Evolutionary conservation across 2,329 filamentous ascomycete species (phyloP), one percentile per base, ranked within the genome.

Genomic region (Raffaelea ambrosiae): DNA sequence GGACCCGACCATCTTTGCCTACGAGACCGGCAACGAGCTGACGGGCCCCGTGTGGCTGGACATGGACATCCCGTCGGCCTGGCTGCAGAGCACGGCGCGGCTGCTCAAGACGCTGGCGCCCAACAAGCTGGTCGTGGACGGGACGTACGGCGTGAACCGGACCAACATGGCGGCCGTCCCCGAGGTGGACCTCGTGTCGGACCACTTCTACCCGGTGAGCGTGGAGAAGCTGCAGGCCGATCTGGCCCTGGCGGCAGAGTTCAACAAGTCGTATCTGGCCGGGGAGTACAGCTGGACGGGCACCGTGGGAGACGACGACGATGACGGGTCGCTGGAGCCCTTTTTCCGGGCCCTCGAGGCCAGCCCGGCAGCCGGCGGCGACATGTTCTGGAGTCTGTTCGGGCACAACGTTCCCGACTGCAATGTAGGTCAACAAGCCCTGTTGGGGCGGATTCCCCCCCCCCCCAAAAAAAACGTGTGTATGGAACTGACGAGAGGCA

Each of bases 1-100:
- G 47, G 71, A 74, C 52, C 66, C 70, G 5, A 73, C 70, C 3
- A 72, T 74, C 48, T 72, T 73, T 50, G 70, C 68, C 11, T 71
- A 68, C 52, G 70, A 73, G 57, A 72, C 67, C 0, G 71, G 71
- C 8, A 74, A 74, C 55, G 71, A 74, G 55, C 64, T 74, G 5
- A 59, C 62, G 8, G 71, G 70, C 0, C 62, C 66, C 10, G 50
- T 63, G 4, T 73, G 63, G 59, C 66, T 64, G 21, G 70, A 72
- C 54, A 65, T 62, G 61, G 53, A 72, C 51, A 66, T 69, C 5
- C 69, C 70, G 1, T 58, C 59, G 1, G 56, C 56, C 10, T 74
- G 71, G 71, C 62, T 68, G 1, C 50, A 55, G 23, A 66, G 72
- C 19, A 68, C 73, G 35, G 65, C 63, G 3, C 52, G 51, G 31